Conservation (phyloP, 1,284 basidiomycete genomes). For the Rhodotorula sp. region DNA sequence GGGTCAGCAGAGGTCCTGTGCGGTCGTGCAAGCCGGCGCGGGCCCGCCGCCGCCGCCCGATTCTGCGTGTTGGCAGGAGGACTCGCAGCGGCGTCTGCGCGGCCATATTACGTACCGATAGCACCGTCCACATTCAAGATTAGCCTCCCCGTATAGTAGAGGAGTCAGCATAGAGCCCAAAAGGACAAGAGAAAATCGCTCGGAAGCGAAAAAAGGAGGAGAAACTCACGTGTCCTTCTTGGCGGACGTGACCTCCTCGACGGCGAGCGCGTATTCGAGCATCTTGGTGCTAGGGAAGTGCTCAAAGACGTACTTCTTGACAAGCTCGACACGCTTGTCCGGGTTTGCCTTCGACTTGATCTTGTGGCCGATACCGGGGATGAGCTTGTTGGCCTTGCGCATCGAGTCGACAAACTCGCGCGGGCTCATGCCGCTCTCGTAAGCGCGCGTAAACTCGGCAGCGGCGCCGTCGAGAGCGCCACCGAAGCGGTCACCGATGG, state of each 20-base stretch:
- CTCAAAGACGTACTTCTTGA: constrained; percentile 94
- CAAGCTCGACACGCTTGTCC: constrained; percentile 79
- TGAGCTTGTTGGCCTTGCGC: constrained; percentile 94
- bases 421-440: constrained; percentile 87
- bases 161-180: too few species aligned
- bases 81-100: constrained; percentile 72
- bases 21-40: too few species aligned
- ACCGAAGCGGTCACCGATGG: constrained; percentile 97
- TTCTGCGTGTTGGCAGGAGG: constrained; percentile 53
- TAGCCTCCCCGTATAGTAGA: constrained; percentile 45
- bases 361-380: constrained; percentile 99
- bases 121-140: constrained; percentile 64
- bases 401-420: constrained; percentile 97
- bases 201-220: too few species aligned
- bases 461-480: constrained; percentile 99
- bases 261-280: constrained; percentile 96
- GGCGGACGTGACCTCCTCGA: constrained; percentile 94
- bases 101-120: too few species aligned
- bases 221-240: constrained; percentile 64
- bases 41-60: too few species aligned
- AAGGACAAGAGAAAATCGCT: too few species aligned
- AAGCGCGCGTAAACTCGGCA: constrained; percentile 87
- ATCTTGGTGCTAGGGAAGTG: constrained; percentile 77
- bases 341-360: constrained; percentile 75
- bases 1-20: not conserved